A percentile compares a stretch with the other conserved stretches of the same genome.
Evolutionary conservation across 139 green algal genomes (phyloP).

Genomic region (Closterium sp.): DNA sequence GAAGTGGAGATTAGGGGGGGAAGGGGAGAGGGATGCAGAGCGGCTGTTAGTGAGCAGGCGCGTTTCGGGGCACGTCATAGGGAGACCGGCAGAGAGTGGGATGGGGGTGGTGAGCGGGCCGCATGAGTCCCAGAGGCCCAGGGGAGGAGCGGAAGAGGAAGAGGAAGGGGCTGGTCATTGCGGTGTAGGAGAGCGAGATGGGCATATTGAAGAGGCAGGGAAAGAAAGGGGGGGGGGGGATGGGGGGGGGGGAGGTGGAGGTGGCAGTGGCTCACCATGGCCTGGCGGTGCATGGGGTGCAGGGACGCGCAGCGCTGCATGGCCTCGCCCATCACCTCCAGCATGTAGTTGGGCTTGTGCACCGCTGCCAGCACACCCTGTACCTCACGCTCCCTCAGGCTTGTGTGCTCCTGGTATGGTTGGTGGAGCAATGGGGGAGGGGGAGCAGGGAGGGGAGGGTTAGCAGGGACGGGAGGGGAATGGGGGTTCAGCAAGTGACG

Average conservation of each 20-base stretch:
- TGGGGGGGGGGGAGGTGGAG: too few relatives aligned
- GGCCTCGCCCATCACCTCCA: conserved; percentile 20
- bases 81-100: conserved; percentile 5
- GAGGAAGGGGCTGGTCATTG: conserved; percentile 56
- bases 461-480: too few relatives aligned
- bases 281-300: background rate
- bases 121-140: conserved; percentile 67
- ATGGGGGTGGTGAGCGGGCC: conserved; percentile 15
- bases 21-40: too few relatives aligned
- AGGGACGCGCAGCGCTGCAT: conserved; percentile 4
- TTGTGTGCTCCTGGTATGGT: conserved; percentile 17
- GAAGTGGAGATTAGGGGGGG: background rate
- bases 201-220: conserved; percentile 55
- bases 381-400: conserved; percentile 9
- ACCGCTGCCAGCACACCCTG: background rate
- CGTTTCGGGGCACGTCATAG: too few relatives aligned
- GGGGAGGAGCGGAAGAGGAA: conserved; percentile 71
- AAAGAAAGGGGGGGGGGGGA: too few relatives aligned
- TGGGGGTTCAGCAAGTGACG: too few relatives aligned
- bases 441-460: background rate
- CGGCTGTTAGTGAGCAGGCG: too few relatives aligned
- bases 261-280: background rate
- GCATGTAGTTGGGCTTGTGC: conserved; percentile 40
- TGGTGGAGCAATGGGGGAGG: too few relatives aligned
- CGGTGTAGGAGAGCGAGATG: conserved; percentile 57